Conservation (phyloP, 257 asterid genomes). For the Solanum megistacrolobum region DNA sequence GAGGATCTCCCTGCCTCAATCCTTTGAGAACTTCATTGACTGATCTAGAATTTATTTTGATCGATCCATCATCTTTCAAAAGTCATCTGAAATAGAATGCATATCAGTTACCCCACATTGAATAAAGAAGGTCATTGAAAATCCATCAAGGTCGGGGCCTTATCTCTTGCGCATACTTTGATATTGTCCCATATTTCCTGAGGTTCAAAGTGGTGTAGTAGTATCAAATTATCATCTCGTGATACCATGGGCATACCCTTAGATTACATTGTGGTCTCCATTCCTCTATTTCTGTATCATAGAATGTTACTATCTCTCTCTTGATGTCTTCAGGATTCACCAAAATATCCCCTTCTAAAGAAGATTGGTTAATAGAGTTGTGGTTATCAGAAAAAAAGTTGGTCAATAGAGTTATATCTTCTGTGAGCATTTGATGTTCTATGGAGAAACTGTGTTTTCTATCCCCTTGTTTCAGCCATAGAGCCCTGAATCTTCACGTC, state of each 20-base stretch:
- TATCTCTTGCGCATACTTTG: not conserved
- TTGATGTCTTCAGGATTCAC: not conserved
- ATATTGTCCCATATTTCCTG: not conserved
- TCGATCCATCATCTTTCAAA: not conserved
- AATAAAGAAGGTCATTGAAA: not conserved
- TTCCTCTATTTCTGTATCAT: not conserved
- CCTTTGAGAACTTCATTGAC: not conserved
- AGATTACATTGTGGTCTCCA: not conserved
- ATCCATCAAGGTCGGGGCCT: not conserved
- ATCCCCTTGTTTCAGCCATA: not conserved
- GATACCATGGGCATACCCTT: not conserved
- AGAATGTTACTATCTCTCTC: not conserved
- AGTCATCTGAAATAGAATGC: not conserved
- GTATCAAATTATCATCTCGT: not conserved
- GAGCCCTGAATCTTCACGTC: not conserved
- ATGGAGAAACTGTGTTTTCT: not conserved
- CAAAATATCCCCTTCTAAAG: not conserved
- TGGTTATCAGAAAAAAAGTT: not conserved
- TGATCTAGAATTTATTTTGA: not conserved
- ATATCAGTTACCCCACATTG: not conserved
- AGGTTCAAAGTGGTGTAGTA: not conserved
- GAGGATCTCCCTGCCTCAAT: not conserved
- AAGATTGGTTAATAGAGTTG: not conserved
- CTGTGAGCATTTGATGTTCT: not conserved
- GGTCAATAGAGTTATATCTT: not conserved